These are phyloP conservation scores for Musa itinerans DNA, from an alignment of 176 grass and related monocot genomes.

Conservation along the genomic window DNA sequence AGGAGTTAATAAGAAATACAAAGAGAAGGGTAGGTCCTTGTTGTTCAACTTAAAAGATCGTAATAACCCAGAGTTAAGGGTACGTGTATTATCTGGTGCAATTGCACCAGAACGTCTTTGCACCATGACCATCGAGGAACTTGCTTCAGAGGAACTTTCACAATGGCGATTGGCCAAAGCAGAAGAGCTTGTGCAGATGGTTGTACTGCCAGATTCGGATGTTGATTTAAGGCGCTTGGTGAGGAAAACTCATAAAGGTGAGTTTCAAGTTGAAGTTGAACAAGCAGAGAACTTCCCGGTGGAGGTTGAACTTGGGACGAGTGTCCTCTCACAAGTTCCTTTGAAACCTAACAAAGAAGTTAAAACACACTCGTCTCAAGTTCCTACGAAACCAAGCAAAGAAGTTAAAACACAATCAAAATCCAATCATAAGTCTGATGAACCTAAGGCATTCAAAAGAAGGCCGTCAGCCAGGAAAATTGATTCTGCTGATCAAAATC, in stretches of 20 bases:
- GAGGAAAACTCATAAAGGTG: conserved; percentile 82
- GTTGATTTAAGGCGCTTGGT: conserved; percentile 46
- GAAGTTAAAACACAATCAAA: conserved; percentile 10
- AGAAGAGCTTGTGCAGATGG: conserved; percentile 59
- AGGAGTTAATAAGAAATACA: conserved; percentile 82
- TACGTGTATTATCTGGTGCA: conserved; percentile 55
- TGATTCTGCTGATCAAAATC: conserved; percentile 17
- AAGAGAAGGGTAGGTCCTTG: conserved; percentile 71
- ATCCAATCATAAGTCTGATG: conserved; percentile 23
- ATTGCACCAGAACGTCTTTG: conserved; percentile 57
- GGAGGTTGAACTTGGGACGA: conserved; percentile 37
- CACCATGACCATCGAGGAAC: conserved; percentile 62
- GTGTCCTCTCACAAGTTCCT: conserved; percentile 27
- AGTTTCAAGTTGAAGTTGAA: conserved; percentile 73
- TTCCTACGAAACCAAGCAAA: conserved; percentile 28
- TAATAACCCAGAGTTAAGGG: conserved; percentile 51
- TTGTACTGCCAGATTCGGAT: conserved; percentile 54
- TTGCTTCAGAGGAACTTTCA: conserved; percentile 80
- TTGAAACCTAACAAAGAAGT: conserved; percentile 21
- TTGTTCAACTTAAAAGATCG: conserved; percentile 79
- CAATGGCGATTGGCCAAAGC: conserved; percentile 73
- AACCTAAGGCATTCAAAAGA: conserved; percentile 19
- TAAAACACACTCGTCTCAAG: background rate
- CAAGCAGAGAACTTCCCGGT: conserved; percentile 42
- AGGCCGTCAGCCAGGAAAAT: conserved; percentile 11